Conservation (phyloP, 352 stramenopile genomes). For the Phytophthora fragariae region DNA sequence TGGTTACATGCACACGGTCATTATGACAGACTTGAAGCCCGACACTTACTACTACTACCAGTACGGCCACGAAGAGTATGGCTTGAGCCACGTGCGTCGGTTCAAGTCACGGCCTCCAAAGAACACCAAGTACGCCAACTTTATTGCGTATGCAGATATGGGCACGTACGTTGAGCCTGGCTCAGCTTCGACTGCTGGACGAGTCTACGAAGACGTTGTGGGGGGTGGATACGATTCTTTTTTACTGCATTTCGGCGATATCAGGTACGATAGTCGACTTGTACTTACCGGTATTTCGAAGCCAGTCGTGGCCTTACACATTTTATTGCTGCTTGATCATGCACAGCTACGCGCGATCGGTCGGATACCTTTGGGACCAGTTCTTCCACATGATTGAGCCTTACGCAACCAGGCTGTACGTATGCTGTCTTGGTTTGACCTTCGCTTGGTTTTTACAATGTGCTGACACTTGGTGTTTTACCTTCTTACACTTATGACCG, state of each 20-base stretch:
- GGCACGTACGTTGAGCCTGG: slow-evolving; percentile 56
- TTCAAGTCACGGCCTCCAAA: slow-evolving; percentile 51
- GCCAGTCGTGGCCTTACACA: no score
- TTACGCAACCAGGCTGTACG: slow-evolving; percentile 70
- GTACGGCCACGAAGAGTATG: slow-evolving; percentile 60
- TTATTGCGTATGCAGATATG: slow-evolving; percentile 74
- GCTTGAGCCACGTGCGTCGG: slow-evolving; percentile 48
- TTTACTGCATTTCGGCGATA: slow-evolving; percentile 79
- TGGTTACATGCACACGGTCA: slow-evolving; percentile 70
- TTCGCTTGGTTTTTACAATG: neutral
- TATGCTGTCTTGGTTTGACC: neutral
- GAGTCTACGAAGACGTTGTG: slow-evolving; percentile 66
- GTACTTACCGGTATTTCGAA: no score
- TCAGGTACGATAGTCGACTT: slow-evolving; percentile 51
- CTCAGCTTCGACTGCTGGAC: slow-evolving; percentile 62
- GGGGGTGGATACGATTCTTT: slow-evolving; percentile 68
- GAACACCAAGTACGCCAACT: slow-evolving; percentile 49
- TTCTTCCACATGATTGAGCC: slow-evolving; percentile 82
- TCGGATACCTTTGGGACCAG: slow-evolving; percentile 72
- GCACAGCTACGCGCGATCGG: slow-evolving; percentile 68
- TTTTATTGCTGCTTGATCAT: neutral
- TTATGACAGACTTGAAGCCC: slow-evolving; percentile 55
- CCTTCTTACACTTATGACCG: neutral
- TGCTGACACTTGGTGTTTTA: slow-evolving; percentile 2
- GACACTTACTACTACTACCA: slow-evolving; percentile 68